Base-by-base conservation (phyloP, 2,329 filamentous ascomycete genomes). In the Pseudohalonectria lignicola region DNA sequence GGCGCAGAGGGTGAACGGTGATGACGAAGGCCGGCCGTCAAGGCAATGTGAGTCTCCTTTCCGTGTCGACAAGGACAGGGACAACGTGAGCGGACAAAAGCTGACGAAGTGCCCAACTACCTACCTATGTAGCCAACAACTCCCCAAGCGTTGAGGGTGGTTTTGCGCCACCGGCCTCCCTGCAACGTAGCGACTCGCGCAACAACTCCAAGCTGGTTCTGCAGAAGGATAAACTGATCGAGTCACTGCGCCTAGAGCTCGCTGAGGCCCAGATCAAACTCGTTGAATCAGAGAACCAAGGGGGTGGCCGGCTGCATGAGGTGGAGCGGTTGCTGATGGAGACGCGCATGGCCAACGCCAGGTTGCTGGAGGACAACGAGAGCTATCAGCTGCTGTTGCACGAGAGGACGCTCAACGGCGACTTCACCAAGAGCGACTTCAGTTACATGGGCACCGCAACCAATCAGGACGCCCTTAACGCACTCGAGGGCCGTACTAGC, bases 301-400 rank as follows among this genome's bases (percentile, higher is more conserved):
- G 87, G 37, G 90, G 88, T 38, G 87, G 86, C 33, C 79, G 84
- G 20, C 66, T 94, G 53, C 83, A 86, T 47, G 86, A 94, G 59
- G 74, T 96, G n/a, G 88, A 96, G 62, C 82, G 83, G 50, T 76
- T 85, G 46, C 74, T 96, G 37, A 79, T 95, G 62, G 90, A 96
- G 54, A 82, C 86, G 29, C 86, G 88, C 51, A 92, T 96, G 82
- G 83, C 87, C 48, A 98, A 96, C 55, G 92, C 92, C 41, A 78
- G 88, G 33, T 68, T 98, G 45, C 92, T 95, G 84, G 92, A 98
- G 62, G 92, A 98, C 60, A 96, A 96, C 53, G 92, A 98, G 62
- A 94, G 87, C 62, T 98, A 94, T 61, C 90, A 96, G 61, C 74
- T 96, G 28, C 76, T 98, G 15, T 76, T 98, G 18, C 86, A 87